Evolutionary conservation across 192 early-diverging fungal species (phyloP).

Genomic region (Rhizoclosmatium sp.): DNA sequence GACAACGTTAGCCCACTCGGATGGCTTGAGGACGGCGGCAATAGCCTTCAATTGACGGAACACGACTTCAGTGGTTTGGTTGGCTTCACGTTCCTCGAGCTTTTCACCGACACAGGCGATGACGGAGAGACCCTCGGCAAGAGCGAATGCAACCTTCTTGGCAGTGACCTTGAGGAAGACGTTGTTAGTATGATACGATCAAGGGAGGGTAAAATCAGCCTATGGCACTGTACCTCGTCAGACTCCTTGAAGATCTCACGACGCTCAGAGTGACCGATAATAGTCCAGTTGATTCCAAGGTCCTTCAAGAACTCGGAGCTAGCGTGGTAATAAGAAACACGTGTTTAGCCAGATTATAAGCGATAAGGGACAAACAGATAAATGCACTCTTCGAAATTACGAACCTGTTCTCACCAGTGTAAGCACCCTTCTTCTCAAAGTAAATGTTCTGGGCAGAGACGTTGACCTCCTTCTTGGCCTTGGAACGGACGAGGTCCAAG

Average conservation of each 20-base stretch:
- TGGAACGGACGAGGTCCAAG: constrained; percentile 79
- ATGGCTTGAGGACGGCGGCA: constrained; percentile 64
- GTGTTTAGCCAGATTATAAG: constrained; percentile 14
- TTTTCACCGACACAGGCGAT: constrained; percentile 97
- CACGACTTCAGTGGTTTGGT: constrained; percentile 85
- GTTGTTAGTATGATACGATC: background rate
- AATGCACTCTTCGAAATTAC: constrained; percentile 63
- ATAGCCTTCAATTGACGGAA: constrained; percentile 91
- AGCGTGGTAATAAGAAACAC: background rate
- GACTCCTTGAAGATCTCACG: constrained; percentile 90
- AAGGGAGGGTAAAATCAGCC: background rate
- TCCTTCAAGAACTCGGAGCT: constrained; percentile 96
- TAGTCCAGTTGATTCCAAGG: constrained; percentile 92
- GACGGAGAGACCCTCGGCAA: constrained; percentile 88
- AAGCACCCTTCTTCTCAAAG: constrained; percentile 87
- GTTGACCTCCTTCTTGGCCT: constrained; percentile 81
- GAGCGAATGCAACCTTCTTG: constrained; percentile 87
- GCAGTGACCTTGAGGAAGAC: constrained; percentile 67
- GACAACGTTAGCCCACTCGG: constrained; percentile 93
- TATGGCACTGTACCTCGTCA: constrained; percentile 66
- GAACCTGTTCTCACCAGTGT: constrained; percentile 94
- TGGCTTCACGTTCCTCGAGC: constrained; percentile 90
- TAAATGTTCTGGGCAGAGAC: constrained; percentile 98
- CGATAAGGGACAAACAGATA: constrained; percentile 74
- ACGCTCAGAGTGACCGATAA: constrained; percentile 99